Evolutionary conservation across 768 basidiomycete genomes (phyloP), one percentile per base, ranked within the genome.

Genomic region (Calocera viscosa): DNA sequence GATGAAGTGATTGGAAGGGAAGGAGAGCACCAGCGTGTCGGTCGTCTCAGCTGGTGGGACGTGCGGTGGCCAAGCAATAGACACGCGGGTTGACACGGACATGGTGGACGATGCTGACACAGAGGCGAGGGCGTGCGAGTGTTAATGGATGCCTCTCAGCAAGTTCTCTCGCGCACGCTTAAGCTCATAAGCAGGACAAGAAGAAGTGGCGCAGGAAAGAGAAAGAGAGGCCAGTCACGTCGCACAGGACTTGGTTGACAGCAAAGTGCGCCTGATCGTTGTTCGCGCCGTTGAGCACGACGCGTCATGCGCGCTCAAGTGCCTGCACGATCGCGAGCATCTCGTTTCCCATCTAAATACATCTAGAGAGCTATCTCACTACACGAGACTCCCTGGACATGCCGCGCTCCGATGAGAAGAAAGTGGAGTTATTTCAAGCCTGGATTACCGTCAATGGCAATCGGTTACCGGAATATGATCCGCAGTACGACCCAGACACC

Each of bases 11-110:
- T 65, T 63, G 1, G 49, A 40, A 0, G 67, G 43, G 0, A 69
- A 68, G 1, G 65, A 63, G 22, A 71, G 26, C 14, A 69, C 69
- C 22, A 67, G 65, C 30, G 67, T 68, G 16, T 66, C 65, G 1
- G 65, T 65, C 2, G 16, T 12, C 38, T 68, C 70, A 0, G 26
- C 38, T 8, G 64, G 64, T 0, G 69, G 64, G 53, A 28, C 14
- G 11, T 53, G 41, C 1, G 69, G 67, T 1, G 67, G 64, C 69
- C 68, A 71, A 3, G 41, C 34, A 35, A 71, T 67, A 11, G 66
- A 67, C 28, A 67, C 1, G 14, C 71, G 67, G 11, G 60, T 67
- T 0, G 71, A 70, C 0, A 67, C 67, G 34, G 53, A 60, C 64
- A 68, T 28, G 64, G 19, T 19, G 30, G 16, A 47, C 7, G 43